Base-by-base conservation (phyloP, 2,329 filamentous ascomycete genomes). In the Trichoderma hamatum region DNA sequence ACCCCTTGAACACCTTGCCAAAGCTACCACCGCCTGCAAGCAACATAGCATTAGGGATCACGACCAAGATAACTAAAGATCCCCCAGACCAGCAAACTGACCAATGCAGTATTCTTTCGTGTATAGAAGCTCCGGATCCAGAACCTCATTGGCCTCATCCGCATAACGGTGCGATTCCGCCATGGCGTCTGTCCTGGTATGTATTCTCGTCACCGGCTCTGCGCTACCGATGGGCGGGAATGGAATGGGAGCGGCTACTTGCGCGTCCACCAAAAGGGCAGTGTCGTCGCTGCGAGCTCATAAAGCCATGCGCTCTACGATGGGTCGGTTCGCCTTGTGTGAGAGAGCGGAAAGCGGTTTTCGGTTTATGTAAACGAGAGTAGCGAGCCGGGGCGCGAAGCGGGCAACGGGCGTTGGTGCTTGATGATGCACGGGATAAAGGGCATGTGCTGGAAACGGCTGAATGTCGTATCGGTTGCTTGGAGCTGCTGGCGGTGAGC, bases 1-100 rank as follows among this genome's bases (percentile, higher is more conserved):
- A 94, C 92, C 96, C 96, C 87, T 98, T 98, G 87, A 95, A 99
- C 71, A 99, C 96, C 82, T 96, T 97, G 77, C 96, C 96, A 83
- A 99, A 99, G 81, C 95, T 98, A 71, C 96, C 96, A 74, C 96
- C 96, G 74, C 96, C 95, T 94, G 75, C 36, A 67, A 67, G 39
- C 64, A 51, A 30, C 64, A 67, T 21, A 36, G 64, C 64, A 58
- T 67, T 70, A 71, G 69, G 75, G 72, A 71, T 30, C 66, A 26
- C 26, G 54, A 32, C 36, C 63, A 49, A 51, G 54, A 63, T 7
- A 24, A 24, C 43, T 21, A 46, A 11, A 58, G 26, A 49, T 21
- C 34, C 32, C 28, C 21, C 32, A 34, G 3, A 54, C 55, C 65
- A 54, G 24, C 43, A 30, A 67, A 76, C 87, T 74, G 81, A 93